Base-by-base conservation (phyloP, 768 basidiomycete species). In the Cystofilobasidium ferigula region DNA sequence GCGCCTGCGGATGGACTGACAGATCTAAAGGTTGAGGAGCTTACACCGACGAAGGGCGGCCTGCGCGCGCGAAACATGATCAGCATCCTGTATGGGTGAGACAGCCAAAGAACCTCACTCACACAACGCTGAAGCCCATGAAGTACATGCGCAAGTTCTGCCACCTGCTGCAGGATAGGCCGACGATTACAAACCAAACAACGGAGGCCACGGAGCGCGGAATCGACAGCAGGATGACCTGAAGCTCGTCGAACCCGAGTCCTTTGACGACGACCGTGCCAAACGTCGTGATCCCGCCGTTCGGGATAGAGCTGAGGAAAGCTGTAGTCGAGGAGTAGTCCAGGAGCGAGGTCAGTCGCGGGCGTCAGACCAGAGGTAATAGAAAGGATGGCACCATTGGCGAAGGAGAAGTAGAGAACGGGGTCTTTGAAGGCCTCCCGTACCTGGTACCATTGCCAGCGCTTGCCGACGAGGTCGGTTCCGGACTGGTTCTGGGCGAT, bases 401-500 rank as follows among this genome's bases (percentile, higher is more conserved):
- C 20, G 64, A 59, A 53, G 16, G 54, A 59, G 60, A 71, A 69
- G 43, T 65, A 71, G n/a, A 51, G 54, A 43, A 68, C 69, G 2
- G 70, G 70, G 36, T 72, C 71, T 4, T 10, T 36, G 18, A 67
- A 69, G 56, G 65, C 69, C 56, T 72, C 72, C 20, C 36, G 40
- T 3, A 70, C 71, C 51, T 73, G 72, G 18, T 57, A 47, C 70
- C 70, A 70, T n/a, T 70, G 64, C 68, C 69, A 71, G 12, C 54
- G 51, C 36, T 67, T 63, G 35, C 57, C 48, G 20, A 57, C 60
- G n/a, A 43, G 34, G 45, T 69, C 72, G 30, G 67, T 69, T 45
- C 71, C 71, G 3, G 62, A 48, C 54, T 66, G 36, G 58, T 72
- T 70, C 10, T 45, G 34, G n/a, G 63, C 42, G 63, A 72, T 64